Conservation (phyloP, 345 rosid species). For the Theobroma cacao region DNA sequence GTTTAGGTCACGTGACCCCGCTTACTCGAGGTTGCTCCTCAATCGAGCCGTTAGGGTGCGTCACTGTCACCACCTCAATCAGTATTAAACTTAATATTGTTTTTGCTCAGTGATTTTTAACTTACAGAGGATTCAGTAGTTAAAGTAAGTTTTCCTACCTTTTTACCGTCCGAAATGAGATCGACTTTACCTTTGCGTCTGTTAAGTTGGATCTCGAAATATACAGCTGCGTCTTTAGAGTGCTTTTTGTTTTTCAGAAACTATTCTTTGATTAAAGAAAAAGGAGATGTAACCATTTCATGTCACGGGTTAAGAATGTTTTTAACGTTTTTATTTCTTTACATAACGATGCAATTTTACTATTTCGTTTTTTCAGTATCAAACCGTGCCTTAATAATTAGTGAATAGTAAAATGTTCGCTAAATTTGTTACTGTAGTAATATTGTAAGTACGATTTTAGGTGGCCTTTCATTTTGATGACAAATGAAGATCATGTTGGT, state of each 20-base stretch:
- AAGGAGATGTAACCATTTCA: not conserved
- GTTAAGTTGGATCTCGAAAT: not conserved
- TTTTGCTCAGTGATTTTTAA: not conserved
- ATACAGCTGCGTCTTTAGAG: not conserved
- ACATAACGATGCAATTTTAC: not conserved
- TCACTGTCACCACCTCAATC: conserved; percentile 18
- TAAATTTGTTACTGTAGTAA: not conserved
- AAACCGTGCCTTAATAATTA: not conserved
- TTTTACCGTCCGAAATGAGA: not conserved
- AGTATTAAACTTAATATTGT: conserved; percentile 1
- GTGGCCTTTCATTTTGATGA: not conserved
- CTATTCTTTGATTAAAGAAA: no score
- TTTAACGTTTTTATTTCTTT: not conserved
- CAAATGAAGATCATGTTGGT: not conserved
- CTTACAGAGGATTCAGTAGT: not conserved
- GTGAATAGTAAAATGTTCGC: not conserved
- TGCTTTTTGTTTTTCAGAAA: not conserved
- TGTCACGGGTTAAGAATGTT: no score
- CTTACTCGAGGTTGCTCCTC: conserved; percentile 70
- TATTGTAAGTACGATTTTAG: not conserved
- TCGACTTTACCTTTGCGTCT: not conserved
- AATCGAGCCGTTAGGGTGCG: conserved; percentile 73
- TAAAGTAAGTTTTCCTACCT: not conserved
- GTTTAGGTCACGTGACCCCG: conserved; percentile 79
- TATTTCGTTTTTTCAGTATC: no score